Percentiles rank a stretch among this genome's conserved stretches.
Evolutionary conservation across 1,139 yeast genomes (phyloP).

Genomic region (Saccharomyces hybrid): DNA sequence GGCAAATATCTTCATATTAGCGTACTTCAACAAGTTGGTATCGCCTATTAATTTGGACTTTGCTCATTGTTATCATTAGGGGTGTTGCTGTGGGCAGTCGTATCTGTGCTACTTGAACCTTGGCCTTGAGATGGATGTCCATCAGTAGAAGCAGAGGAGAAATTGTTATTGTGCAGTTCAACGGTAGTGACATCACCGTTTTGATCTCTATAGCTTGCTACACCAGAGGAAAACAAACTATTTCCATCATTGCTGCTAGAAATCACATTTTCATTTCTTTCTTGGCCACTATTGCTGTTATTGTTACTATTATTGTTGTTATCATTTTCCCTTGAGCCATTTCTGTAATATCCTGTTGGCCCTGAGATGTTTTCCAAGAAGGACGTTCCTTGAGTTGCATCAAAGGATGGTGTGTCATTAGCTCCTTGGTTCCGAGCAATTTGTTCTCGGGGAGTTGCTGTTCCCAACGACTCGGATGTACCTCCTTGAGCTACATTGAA

Average conservation of each 20-base stretch:
- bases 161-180: slow-evolving; percentile 8
- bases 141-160: background rate
- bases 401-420: background rate
- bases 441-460: background rate
- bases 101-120: background rate
- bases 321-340: background rate
- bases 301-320: background rate
- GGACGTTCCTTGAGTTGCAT: background rate
- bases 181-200: slow-evolving; percentile 13
- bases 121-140: background rate
- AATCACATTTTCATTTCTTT: background rate
- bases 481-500: slow-evolving; percentile 8
- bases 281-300: background rate
- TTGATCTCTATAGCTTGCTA: slow-evolving; percentile 14
- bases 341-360: background rate
- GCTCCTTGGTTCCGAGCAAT: background rate
- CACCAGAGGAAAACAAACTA: slow-evolving; percentile 14
- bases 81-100: background rate
- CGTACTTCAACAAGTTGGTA: background rate
- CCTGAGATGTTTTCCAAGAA: background rate
- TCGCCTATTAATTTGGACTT: background rate
- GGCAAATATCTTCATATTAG: background rate
- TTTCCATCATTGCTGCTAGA: background rate
- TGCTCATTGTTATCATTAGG: background rate
- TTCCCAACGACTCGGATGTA: background rate